Evolutionary conservation across 148 eudicot species (phyloP), one percentile per base, ranked within the genome.

Genomic region (Beta vulgaris): DNA sequence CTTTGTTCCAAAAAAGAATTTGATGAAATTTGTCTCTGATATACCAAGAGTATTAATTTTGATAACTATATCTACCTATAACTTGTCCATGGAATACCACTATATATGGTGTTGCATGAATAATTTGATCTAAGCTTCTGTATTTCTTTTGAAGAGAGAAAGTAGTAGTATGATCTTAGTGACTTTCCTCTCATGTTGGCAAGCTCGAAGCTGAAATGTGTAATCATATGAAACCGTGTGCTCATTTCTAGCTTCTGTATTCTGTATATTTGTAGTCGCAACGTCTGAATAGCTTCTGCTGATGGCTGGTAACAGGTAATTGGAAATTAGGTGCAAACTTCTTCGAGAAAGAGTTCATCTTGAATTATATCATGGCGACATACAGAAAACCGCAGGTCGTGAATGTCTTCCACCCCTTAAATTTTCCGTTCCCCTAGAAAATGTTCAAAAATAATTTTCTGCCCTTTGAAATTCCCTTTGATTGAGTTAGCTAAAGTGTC

Each of bases 291-390:
- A n/a, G 36, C 32, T 61, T 37, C 69, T 73, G 44, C 36, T 63
- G 54, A n/a, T 68, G 74, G 74, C 25, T 59, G 64, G 71, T 3
- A 11, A 35, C 89, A 93, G 98, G 91, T 77, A 76, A 82, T 65
- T 91, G 95, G 97, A 88, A 77, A 81, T 73, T 72, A 55, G 93
- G 93, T 75, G 93, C 93, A 40, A 14, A 85, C 53, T 93, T 74
- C 86, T 91, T 91, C 83, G 37, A 82, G 40, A 86, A 76, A 61
- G 89, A 87, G 82, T 93, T 85, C 61, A 87, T 72, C 61, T 76
- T 93, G 82, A 88, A 90, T 85, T 93, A 90, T 83, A 71, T 93
- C 76, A 81, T 93, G 82, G 97, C 97, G 73, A 91, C 97, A 55
- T 87, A 84, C 83, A 85, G 80, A 59, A 94, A 94, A 83, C 88